Base-by-base conservation (phyloP, 352 stramenopile genomes). In the Pythium coloratum region DNA sequence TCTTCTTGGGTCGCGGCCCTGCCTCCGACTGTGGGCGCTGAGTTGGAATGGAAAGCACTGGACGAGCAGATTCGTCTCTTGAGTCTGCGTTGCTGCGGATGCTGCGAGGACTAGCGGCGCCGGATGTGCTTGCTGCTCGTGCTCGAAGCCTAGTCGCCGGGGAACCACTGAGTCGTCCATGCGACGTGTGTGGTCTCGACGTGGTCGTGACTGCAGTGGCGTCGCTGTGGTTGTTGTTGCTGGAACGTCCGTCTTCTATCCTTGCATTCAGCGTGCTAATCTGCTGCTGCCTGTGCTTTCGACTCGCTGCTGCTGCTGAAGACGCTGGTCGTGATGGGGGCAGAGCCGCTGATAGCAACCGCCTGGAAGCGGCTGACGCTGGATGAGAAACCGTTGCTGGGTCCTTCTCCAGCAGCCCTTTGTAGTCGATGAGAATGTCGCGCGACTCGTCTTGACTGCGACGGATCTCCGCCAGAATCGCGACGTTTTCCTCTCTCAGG, bases 381-480 rank as follows among this genome's bases (percentile, higher is more conserved):
- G 49, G 60, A 16, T 67, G 60, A 0, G 30, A 46, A 16, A 49
- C 44, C 44, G 49, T 36, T 6, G 18, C 56, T 14, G 38, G 57
- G 59, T 83, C 75, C 64, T 74, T 76, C 51, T 88, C 75, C 0
- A 89, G 69, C 8, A 90, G 58, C 28, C 80, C 71, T 26, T 84
- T 77, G 55, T 93, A 91, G 59, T 90, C 80, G 24, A 91, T 70
- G 61, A 91, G 77, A 56, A 91, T 84, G 32, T 88, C 71, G 1
- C 84, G 72, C 6, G 84, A 86, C 13, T 87, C 79, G 51, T 90
- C 81, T 69, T 90, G 82, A 64, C 77, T 90, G 9, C 84, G 77
- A 49, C 82, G 69, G 30, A 93, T 89, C 56, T 93, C 82, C 26
- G 80, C 64, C 26, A 89, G 42, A 40, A 93, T 89, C 9, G 81